phyloP scores from a whole-genome alignment of 495 filamentous ascomycete genomes.

The Acidomyces sp. region DNA sequence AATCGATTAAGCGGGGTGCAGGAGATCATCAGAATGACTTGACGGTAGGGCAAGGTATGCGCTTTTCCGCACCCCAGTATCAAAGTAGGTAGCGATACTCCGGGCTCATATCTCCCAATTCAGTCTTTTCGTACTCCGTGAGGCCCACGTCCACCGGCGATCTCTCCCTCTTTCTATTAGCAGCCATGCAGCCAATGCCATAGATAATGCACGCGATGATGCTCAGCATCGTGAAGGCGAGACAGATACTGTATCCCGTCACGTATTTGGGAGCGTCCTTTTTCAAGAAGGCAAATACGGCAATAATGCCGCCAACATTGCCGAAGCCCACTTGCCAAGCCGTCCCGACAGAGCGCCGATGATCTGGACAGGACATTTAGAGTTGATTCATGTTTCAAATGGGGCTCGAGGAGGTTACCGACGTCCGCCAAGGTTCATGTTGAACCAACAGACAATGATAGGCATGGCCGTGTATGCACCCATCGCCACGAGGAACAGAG shows the following conservation, averaged over 20 bases:
- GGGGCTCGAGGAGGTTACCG: no score
- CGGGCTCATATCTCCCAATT: constrained; percentile 55
- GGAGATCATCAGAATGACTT: no score
- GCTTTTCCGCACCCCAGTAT: no score
- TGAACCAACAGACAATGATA: constrained; percentile 82
- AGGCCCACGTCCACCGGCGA: constrained; percentile 38
- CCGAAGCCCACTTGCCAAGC: constrained; percentile 67
- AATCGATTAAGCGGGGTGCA: no score
- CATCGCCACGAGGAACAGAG: constrained; percentile 32
- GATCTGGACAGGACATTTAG: constrained; percentile 82
- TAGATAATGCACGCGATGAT: constrained; percentile 49
- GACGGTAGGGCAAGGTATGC: no score
- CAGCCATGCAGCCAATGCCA: constrained; percentile 40
- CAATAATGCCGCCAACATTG: constrained; percentile 79
- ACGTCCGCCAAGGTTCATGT: constrained; percentile 42
- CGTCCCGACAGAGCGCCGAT: constrained; percentile 64
- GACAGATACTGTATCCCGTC: constrained; percentile 64
- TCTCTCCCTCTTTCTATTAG: constrained; percentile 55
- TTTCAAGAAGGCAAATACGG: constrained; percentile 66
- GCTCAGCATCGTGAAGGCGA: constrained; percentile 60
- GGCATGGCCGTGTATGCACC: constrained; percentile 54
- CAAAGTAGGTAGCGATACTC: constrained; percentile 50
- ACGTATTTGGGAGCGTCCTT: constrained; percentile 55
- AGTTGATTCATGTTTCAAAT: constrained; percentile 36
- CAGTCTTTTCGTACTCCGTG: constrained; percentile 61